phyloP scores from a whole-genome alignment of 148 eudicot species.

The Pouteria glomerata region DNA sequence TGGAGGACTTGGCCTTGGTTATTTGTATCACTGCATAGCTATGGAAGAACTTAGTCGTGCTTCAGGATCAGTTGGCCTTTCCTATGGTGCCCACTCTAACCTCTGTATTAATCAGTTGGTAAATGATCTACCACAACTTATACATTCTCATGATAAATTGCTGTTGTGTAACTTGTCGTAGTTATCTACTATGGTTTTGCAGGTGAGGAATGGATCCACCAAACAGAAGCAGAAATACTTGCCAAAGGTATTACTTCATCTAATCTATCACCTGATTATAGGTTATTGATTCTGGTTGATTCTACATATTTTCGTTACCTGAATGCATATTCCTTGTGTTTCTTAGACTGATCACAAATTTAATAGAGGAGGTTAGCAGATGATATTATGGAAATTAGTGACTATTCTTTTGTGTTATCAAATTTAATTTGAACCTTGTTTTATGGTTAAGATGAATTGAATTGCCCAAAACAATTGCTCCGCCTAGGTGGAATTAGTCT shows the following conservation, averaged over 20 bases:
- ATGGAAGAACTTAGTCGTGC: slow-evolving; percentile 99
- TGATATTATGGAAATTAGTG: background rate
- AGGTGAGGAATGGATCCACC: slow-evolving; percentile 90
- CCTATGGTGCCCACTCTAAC: slow-evolving; percentile 97
- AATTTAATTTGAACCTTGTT: background rate
- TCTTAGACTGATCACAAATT: background rate
- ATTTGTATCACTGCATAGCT: slow-evolving; percentile 95
- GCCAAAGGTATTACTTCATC: slow-evolving; percentile 64
- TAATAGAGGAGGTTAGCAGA: background rate
- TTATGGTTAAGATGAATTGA: background rate
- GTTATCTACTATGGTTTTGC: slow-evolving; percentile 19
- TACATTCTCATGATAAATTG: background rate
- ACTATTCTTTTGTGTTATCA: background rate
- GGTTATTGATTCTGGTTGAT: slow-evolving; percentile 1
- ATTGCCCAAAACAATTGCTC: background rate
- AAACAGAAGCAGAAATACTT: slow-evolving; percentile 87
- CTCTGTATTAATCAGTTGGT: slow-evolving; percentile 97
- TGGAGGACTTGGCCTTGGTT: slow-evolving; percentile 99
- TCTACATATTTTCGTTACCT: background rate
- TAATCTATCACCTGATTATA: background rate
- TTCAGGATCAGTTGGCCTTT: slow-evolving; percentile 92
- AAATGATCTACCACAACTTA: slow-evolving; percentile 15
- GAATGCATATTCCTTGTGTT: background rate
- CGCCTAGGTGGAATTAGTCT: background rate
- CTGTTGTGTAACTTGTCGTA: background rate